phyloP scores from a whole-genome alignment of 2,329 filamentous ascomycete species.

The Whalleya microplaca region DNA sequence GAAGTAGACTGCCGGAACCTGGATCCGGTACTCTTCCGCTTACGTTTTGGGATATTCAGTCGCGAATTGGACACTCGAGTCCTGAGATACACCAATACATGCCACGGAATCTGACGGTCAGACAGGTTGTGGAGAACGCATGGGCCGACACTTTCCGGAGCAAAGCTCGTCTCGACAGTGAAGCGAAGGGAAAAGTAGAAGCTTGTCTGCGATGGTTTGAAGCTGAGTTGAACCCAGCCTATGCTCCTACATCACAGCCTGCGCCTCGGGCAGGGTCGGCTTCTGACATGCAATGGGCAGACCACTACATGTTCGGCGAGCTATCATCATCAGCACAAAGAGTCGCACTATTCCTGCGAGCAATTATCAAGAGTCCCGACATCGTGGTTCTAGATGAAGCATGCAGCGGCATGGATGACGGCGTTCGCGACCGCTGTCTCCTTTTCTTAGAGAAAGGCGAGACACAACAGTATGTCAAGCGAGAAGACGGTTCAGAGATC shows the following conservation, averaged over 20 bases:
- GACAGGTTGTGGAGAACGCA: slow-evolving; percentile 78
- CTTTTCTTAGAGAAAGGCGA: slow-evolving; percentile 74
- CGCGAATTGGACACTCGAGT: slow-evolving; percentile 87
- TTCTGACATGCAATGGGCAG: slow-evolving; percentile 63
- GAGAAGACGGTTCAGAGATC: slow-evolving; percentile 35
- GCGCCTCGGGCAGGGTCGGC: slow-evolving; percentile 12
- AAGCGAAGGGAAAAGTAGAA: slow-evolving; percentile 64
- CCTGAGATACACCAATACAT: slow-evolving; percentile 95
- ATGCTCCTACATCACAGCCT: slow-evolving; percentile 30
- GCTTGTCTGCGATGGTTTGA: slow-evolving; percentile 78
- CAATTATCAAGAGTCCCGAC: slow-evolving; percentile 78
- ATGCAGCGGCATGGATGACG: slow-evolving; percentile 82
- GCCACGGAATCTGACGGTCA: slow-evolving; percentile 73
- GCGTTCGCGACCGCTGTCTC: slow-evolving; percentile 83
- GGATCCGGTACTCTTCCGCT: slow-evolving; percentile 70
- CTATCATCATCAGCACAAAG: slow-evolving; percentile 82
- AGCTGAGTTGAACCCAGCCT: slow-evolving; percentile 69
- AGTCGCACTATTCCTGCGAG: slow-evolving; percentile 80
- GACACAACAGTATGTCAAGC: slow-evolving; percentile 45
- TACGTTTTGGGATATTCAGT: slow-evolving; percentile 91
- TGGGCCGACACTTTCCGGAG: slow-evolving; percentile 88
- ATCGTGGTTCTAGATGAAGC: slow-evolving; percentile 86
- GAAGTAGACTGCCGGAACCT: slow-evolving; percentile 74
- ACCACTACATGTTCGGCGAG: slow-evolving; percentile 69
- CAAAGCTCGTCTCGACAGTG: slow-evolving; percentile 64